Evolutionary conservation across 2,329 filamentous ascomycete genomes (phyloP).

Genomic region (Trichoderma polysporum): DNA sequence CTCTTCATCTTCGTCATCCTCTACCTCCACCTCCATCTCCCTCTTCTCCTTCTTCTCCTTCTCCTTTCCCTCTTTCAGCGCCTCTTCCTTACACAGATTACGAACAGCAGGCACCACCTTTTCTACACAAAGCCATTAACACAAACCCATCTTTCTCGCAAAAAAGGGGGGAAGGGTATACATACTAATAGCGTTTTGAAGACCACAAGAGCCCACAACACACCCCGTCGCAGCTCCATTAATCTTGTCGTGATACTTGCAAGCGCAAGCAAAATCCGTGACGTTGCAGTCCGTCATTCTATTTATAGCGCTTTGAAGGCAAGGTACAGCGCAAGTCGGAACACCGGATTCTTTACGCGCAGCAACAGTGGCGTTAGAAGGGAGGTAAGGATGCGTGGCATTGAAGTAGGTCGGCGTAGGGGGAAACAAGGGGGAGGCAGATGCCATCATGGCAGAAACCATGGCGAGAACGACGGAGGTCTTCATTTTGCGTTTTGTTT

Average conservation of each 20-base stretch:
- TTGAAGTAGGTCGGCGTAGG: neutral
- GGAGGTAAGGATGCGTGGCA: neutral
- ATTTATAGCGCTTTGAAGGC: neutral
- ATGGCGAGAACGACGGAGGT: neutral
- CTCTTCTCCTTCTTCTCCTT: neutral
- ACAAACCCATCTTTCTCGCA: neutral
- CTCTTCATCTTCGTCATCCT: neutral
- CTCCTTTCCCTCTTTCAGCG: neutral
- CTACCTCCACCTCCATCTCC: neutral
- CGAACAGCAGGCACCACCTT: neutral
- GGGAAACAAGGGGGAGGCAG: neutral
- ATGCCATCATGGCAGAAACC: neutral
- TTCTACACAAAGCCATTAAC: neutral
- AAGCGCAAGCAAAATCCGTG: slow-evolving; percentile 11
- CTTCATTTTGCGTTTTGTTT: neutral
- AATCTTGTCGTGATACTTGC: slow-evolving; percentile 3
- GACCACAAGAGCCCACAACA: neutral
- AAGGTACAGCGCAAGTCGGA: neutral
- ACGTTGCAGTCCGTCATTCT: neutral
- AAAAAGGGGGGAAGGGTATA: neutral
- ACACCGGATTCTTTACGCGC: neutral
- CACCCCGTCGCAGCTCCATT: slow-evolving; percentile 7
- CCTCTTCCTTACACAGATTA: neutral
- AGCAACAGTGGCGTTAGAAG: neutral
- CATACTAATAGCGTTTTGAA: neutral